phyloP scores from a whole-genome alignment of 345 rosid genomes.

The Eucalyptus erythrocorys region DNA sequence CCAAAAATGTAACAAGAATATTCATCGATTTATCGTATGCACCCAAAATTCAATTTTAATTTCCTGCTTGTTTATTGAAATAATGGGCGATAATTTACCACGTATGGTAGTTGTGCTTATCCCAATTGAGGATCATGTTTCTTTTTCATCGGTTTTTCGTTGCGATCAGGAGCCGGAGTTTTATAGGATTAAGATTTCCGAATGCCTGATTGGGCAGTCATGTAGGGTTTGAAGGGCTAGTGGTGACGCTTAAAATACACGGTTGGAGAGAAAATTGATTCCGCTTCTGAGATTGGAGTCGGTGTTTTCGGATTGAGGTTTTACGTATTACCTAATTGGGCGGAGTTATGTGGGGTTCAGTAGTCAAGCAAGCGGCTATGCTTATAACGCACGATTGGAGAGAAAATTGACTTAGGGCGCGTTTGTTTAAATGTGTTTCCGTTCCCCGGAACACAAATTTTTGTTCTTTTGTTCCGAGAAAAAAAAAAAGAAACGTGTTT shows the following conservation, averaged over 20 bases:
- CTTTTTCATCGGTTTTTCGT: rapidly evolving
- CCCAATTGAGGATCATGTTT: not conserved
- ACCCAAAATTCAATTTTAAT: too few relatives aligned
- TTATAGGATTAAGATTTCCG: rapidly evolving
- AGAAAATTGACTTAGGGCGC: not conserved
- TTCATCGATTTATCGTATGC: not conserved
- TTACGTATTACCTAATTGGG: rapidly evolving
- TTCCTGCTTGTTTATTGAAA: too few relatives aligned
- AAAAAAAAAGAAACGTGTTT: too few relatives aligned
- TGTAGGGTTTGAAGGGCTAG: not conserved
- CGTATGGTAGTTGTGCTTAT: not conserved
- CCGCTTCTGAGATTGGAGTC: too few relatives aligned
- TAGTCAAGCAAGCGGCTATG: not conserved
- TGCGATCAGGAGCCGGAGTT: rapidly evolving
- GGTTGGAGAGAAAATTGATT: not conserved
- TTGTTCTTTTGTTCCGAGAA: too few relatives aligned
- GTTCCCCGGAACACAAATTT: too few relatives aligned
- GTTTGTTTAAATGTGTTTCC: too few relatives aligned
- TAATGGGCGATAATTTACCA: not conserved
- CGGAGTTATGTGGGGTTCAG: not conserved
- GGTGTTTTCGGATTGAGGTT: too few relatives aligned
- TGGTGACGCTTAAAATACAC: rapidly evolving
- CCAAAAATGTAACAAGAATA: too few relatives aligned
- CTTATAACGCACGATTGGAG: not conserved
- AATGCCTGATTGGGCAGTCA: rapidly evolving